Conservation (phyloP, 306 rosid species). For the Vicia faba region DNA sequence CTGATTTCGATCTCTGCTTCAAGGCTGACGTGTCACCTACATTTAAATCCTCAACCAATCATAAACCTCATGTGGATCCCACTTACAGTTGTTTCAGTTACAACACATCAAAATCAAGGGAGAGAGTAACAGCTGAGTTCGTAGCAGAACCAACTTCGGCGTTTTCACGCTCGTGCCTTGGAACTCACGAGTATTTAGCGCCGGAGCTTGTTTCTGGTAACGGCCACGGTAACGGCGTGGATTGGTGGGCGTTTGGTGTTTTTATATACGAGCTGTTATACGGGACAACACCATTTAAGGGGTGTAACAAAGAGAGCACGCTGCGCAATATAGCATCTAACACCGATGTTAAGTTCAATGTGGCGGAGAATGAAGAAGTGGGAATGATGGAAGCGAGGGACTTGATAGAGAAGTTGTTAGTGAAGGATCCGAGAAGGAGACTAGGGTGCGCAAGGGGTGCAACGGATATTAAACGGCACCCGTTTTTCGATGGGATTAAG, state of each 20-base stretch:
- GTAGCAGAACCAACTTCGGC: conserved; percentile 83
- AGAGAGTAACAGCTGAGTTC: conserved; percentile 49
- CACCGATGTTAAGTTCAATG: conserved; percentile 51
- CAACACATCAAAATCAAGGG: neutral
- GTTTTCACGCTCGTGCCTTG: conserved; percentile 78
- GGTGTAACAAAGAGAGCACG: conserved; percentile 69
- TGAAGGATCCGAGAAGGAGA: conserved; percentile 65
- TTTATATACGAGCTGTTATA: conserved; percentile 63
- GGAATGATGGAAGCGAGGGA: conserved; percentile 63
- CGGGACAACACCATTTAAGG: conserved; percentile 90
- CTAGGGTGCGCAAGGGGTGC: conserved; percentile 73
- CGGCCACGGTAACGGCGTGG: conserved; percentile 90
- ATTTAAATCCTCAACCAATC: conserved; percentile 22
- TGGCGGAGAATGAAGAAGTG: conserved; percentile 47
- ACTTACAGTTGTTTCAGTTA: conserved; percentile 40
- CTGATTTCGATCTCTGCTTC: conserved; percentile 86
- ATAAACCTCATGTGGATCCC: neutral
- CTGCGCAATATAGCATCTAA: conserved; percentile 70
- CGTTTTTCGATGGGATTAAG: conserved; percentile 78
- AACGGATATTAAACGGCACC: conserved; percentile 77
- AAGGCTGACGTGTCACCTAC: conserved; percentile 64
- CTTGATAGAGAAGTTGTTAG: conserved; percentile 63
- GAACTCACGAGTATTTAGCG: conserved; percentile 89
- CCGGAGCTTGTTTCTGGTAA: conserved; percentile 74
- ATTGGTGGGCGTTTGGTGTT: conserved; percentile 97